Evolutionary conservation across 2,329 filamentous ascomycete genomes (phyloP), one percentile per base, ranked within the genome.

Genomic region (Penicillium vulpinum): DNA sequence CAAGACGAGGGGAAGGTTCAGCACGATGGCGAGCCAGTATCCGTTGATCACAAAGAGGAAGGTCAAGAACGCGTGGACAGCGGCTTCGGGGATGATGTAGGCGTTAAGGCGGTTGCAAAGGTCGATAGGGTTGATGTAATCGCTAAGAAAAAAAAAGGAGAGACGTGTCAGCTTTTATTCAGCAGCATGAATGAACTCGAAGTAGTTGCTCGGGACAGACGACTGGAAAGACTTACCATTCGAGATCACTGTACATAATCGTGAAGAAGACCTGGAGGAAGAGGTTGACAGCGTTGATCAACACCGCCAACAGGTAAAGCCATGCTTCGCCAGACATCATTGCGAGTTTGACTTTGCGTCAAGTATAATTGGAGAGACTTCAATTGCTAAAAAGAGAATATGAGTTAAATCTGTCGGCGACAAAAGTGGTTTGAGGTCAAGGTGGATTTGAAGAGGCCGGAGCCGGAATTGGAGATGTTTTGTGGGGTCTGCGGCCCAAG

Each of bases 241-340:
- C 94, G 72, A 99, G 81, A 84, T 99, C 94, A 79, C 91, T 96
- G 82, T 97, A 99, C 95, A 99, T 99, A 75, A 99, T 99, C 57
- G 94, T 99, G 83, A 99, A 99, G 85, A 99, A 99, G 70, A 99
- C 94, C 82, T 99, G 95, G 57, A 99, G 85, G 80, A 99, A 99
- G 73, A 99, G 86, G 84, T 99, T 99, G 86, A 99, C 92, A 82
- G 94, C 94, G 83, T 99, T 99, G 83, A 99, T 95, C 76, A 99
- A 85, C 78, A 99, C 95, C 80, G 93, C 88, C 79, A 99, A 85
- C 71, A 99, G 88, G 83, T 95, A 99, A 77, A 99, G 83, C 94
- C 94, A 97, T 77, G 92, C 92, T 85, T 97, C 92, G 78, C 92
- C 92, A 73, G 92, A 96, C 92, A 97, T 97, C 74, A 76, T 87